Percentiles rank a stretch among this genome's conserved stretches.
Conservation (phyloP, 2,329 filamentous ascomycete genomes). For the Biscogniauxia sp. region DNA sequence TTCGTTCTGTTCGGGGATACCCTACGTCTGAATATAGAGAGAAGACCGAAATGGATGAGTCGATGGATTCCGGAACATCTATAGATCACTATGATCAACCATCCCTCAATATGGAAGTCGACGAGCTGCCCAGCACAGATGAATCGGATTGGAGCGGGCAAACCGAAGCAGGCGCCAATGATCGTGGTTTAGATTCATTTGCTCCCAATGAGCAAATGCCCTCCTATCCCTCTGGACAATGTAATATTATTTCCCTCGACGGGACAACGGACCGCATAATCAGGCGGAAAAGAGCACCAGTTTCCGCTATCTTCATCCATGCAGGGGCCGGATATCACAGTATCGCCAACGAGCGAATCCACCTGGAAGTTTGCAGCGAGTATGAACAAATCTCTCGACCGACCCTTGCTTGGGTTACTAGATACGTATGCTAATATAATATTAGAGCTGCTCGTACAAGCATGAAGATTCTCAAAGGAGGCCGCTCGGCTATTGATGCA, state of each 20-base stretch:
- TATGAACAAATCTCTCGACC: constrained; percentile 46
- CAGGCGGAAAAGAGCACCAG: constrained; percentile 28
- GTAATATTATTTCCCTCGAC: constrained; percentile 2
- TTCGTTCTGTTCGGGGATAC: constrained; percentile 12
- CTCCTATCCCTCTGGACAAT: not conserved
- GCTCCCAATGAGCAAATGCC: not conserved
- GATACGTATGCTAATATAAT: constrained; percentile 3
- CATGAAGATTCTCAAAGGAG: constrained; percentile 77
- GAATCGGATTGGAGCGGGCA: constrained; percentile 1
- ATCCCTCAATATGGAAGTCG: not conserved
- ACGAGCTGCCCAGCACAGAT: not conserved
- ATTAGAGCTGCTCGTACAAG: constrained; percentile 77
- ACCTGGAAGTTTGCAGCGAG: constrained; percentile 86
- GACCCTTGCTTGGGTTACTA: not conserved
- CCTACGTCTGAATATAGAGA: constrained; percentile 6
- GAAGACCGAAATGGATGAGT: not conserved
- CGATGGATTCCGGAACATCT: not conserved
- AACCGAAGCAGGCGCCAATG: constrained; percentile 2
- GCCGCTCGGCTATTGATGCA: constrained; percentile 79
- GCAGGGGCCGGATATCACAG: constrained; percentile 95
- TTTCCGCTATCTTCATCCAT: constrained; percentile 82
- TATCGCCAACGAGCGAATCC: constrained; percentile 75
- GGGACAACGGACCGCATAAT: not conserved
- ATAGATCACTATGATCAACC: not conserved
- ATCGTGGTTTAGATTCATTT: constrained; percentile 4